Base-by-base conservation (phyloP, 768 basidiomycete species). In the Candolleomyces aberdarensis region DNA sequence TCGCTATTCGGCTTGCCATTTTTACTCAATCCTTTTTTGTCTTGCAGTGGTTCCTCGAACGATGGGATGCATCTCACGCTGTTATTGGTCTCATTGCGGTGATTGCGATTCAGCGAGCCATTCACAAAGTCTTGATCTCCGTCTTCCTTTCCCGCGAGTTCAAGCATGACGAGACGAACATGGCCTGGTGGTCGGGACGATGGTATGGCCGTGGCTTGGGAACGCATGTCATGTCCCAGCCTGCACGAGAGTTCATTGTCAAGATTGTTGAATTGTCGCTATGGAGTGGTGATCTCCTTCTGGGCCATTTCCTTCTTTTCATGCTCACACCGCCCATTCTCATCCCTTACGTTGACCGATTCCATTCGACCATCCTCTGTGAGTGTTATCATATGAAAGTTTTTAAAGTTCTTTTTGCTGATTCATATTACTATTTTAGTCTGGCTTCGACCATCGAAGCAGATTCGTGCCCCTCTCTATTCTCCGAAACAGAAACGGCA, bases 151-250 rank as follows among this genome's bases (percentile, higher is more conserved):
- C 95, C 44, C 90, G 97, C 64, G 97, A 99, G 75, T 97, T 97
- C 84, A 99, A 99, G 78, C 95, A 98, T 72, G 97, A 99, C 72
- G 96, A 98, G 76, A 96, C 94, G 40, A 98, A 98, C 77, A 83
- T 94, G 29, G 96, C 96, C 7, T 99, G 96, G 96, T 99, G 97
- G 97, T 96, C 96, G 36, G 96, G 95, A 51, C 82, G 88, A 70
- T 98, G 97, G 97, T 96, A 95, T 72, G 96, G 96, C 47, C 88
- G 95, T 55, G 94, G 94, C 4, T 83, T 99, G 26, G 96, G 96
- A 47, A 69, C 85, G 5, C 89, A 94, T 71, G 94, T 89, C 47
- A 92, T 96, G 86, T 95, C 94, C n/a, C 97, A 98, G 72, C 96
- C 96, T 56, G 94, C 91, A 31, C 90, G 97, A 71, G 97, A 98